phyloP scores from a whole-genome alignment of 257 asterid genomes.

The Solanum bulbocastanum region DNA sequence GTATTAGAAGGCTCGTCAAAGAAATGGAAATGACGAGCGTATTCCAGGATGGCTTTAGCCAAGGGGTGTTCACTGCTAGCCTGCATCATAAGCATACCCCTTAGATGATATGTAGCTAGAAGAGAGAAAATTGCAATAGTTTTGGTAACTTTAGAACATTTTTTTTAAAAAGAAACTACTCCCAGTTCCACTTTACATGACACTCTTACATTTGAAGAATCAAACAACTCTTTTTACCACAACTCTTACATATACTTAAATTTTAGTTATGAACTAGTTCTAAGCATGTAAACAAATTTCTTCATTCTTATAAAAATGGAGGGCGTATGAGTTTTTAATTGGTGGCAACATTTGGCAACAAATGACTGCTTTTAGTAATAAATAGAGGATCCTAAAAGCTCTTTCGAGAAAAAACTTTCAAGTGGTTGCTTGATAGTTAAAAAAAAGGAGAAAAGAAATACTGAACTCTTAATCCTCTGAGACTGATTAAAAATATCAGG shows the following conservation, averaged over 20 bases:
- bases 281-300: not conserved
- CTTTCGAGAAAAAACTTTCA: not conserved
- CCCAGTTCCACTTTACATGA: not conserved
- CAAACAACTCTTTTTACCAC: not conserved
- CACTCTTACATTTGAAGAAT: not conserved
- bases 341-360: not conserved
- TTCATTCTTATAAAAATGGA: not conserved
- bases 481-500: not conserved
- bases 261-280: not conserved
- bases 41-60: constrained; percentile 84
- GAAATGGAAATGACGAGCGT: constrained; percentile 93
- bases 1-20: constrained; percentile 47
- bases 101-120: not conserved
- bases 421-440: not conserved
- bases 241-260: not conserved
- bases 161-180: not conserved
- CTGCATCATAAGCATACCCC: constrained; percentile 29
- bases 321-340: not conserved
- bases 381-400: not conserved
- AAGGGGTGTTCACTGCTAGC: constrained; percentile 95
- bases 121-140: not conserved
- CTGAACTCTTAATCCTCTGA: not conserved
- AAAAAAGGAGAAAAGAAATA: not conserved
- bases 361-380: not conserved
- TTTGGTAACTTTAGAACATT: not conserved